A percentile compares a stretch with the other conserved stretches of the same genome.
These are phyloP conservation scores for Eutypella sp. DNA, from an alignment of 2,329 filamentous ascomycete species.

Conservation along the genomic window DNA sequence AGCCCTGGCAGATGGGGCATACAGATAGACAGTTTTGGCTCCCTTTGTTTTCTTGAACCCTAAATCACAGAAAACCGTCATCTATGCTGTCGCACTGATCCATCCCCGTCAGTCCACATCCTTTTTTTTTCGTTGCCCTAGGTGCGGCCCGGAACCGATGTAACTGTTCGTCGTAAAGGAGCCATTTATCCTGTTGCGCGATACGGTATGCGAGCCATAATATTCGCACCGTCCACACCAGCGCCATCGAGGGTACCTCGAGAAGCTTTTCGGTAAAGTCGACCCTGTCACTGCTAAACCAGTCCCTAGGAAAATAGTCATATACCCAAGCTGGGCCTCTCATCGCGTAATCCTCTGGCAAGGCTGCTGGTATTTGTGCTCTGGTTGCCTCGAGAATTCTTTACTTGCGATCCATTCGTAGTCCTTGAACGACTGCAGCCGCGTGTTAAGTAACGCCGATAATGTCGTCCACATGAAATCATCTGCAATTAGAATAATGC, in stretches of 20 bases:
- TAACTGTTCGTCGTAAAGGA: constrained; percentile 36
- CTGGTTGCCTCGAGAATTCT: constrained; percentile 43
- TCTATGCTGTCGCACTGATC: too few species aligned
- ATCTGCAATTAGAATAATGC: constrained; percentile 41
- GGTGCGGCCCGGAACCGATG: constrained; percentile 35
- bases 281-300: constrained; percentile 53
- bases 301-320: constrained; percentile 52
- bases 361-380: constrained; percentile 42
- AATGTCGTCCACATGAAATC: constrained; percentile 50
- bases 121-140: too few species aligned
- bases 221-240: constrained; percentile 53
- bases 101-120: too few species aligned
- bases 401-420: constrained; percentile 33
- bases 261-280: constrained; percentile 66
- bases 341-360: constrained; percentile 66
- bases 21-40: too few species aligned
- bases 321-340: constrained; percentile 58
- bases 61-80: too few species aligned
- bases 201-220: constrained; percentile 52
- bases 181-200: constrained; percentile 35
- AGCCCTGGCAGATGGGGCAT: too few species aligned
- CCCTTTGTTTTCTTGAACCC: too few species aligned
- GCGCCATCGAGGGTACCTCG: constrained; percentile 54
- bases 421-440: constrained; percentile 25
- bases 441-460: constrained; percentile 33